A percentile compares a stretch with the other conserved stretches of the same genome.
Evolutionary conservation across 805 yeast species (phyloP).

Genomic region (Pichia exigua): DNA sequence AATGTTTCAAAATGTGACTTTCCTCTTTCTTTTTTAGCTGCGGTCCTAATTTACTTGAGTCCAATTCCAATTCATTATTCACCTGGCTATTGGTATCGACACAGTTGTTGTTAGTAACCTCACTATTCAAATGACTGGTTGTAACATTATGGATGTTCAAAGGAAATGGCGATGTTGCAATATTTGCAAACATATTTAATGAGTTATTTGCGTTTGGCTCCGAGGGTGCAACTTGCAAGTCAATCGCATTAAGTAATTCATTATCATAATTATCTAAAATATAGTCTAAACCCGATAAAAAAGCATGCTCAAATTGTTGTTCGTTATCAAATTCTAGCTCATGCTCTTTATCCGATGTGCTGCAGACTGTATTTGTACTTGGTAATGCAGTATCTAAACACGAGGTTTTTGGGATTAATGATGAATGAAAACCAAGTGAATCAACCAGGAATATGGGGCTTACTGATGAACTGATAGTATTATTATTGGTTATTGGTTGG

Average conservation of each 20-base stretch:
- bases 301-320: slow-evolving; percentile 24
- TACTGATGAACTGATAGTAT: background rate
- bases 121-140: background rate
- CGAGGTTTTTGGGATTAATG: background rate
- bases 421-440: background rate
- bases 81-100: background rate
- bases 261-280: slow-evolving; percentile 16
- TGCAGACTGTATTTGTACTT: background rate
- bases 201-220: background rate
- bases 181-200: background rate
- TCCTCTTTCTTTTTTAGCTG: slow-evolving; percentile 31
- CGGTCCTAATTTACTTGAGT: slow-evolving; percentile 19
- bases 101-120: background rate
- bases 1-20: slow-evolving; percentile 47
- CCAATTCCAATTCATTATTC: slow-evolving; percentile 13
- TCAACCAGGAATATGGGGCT: background rate
- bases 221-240: background rate
- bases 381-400: background rate
- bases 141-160: background rate
- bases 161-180: background rate
- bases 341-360: background rate
- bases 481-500: background rate
- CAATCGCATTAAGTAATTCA: slow-evolving; percentile 2
- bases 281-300: slow-evolving; percentile 27
- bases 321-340: slow-evolving; percentile 19